Base-by-base conservation (phyloP, 2,329 filamentous ascomycete species). In the Nemania sp. region DNA sequence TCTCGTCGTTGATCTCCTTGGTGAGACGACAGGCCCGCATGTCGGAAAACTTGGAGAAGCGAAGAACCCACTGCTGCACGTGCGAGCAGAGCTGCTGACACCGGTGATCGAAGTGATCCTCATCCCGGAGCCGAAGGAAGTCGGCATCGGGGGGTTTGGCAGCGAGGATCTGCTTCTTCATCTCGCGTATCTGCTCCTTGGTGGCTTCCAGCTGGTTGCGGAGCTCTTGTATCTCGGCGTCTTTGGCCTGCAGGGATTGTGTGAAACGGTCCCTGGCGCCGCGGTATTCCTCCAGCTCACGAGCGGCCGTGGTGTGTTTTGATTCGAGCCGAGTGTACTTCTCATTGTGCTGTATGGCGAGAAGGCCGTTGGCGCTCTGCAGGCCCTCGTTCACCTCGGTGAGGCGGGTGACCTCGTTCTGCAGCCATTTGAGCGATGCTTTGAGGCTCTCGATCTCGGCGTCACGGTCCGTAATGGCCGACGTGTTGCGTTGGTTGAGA, bases 11-110 rank as follows among this genome's bases (percentile, higher is more conserved):
- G 71, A 99, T 87, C 73, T 97, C 91, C 62, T 82, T 87, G 11
- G 92, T 93, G 61, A 91, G 78, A 59, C 92, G 90, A 75, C 92
- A 97, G 59, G 91, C 85, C 68, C 91, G 89, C 79, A 92, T 91
- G 77, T 98, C 94, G 50, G 93, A 98, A 77, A 96, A 95, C 75
- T 98, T 98, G 69, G 93, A 97, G 81, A 99, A 99, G 72, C 95
- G 91, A 68, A 97, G 80, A 52, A 99, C 92, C 95, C 95, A 99
- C 78, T 97, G 92, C 75, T 97, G 93, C 43, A 97, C 92, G 74
- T 97, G 93, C 68, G 94, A 90, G 77, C 92, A 99, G 46, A 99
- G 87, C 76, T 96, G 90, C 75, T 97, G 92, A 74, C 95, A 99
- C 43, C 93, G 90, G 70, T 87, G 87, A 72, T 97, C 92, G 73